phyloP scores from a whole-genome alignment of 2,329 filamentous ascomycete genomes.

The Aspergillus hortae region DNA sequence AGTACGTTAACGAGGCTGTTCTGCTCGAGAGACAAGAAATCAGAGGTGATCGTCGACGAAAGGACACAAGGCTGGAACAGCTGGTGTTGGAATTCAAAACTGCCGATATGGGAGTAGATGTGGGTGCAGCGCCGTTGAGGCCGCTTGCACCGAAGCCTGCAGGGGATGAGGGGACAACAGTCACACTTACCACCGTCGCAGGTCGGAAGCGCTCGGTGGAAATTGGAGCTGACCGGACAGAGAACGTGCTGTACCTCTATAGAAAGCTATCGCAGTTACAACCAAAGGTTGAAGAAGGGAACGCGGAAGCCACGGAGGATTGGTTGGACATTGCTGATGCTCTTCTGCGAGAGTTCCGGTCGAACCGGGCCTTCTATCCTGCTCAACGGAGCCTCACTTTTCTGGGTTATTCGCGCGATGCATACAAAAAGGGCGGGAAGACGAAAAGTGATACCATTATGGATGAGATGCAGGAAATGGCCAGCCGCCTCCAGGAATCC shows the following conservation, averaged over 20 bases:
- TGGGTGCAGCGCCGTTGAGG: constrained; percentile 12
- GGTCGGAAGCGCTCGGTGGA: constrained; percentile 21
- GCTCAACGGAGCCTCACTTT: constrained; percentile 50
- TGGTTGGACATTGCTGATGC: constrained; percentile 59
- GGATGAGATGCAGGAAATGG: constrained; percentile 43
- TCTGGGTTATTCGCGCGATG: constrained; percentile 45
- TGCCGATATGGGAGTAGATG: constrained; percentile 16
- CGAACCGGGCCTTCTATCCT: constrained; percentile 59
- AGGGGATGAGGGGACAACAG: constrained; percentile 3
- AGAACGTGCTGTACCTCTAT: constrained; percentile 45
- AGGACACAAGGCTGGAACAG: constrained; percentile 38
- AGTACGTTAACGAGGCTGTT: constrained; percentile 72
- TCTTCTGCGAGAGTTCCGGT: constrained; percentile 58
- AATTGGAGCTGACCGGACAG: constrained; percentile 35
- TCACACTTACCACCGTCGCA: constrained; percentile 11
- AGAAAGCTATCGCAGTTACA: constrained; percentile 47
- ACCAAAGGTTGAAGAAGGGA: constrained; percentile 47
- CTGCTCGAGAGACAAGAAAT: constrained; percentile 52
- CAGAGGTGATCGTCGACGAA: constrained; percentile 27
- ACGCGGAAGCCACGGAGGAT: constrained; percentile 49
- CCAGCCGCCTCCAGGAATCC: constrained; percentile 40
- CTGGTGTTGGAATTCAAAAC: constrained; percentile 37
- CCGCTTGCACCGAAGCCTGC: constrained; percentile 18
- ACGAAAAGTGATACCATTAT: constrained; percentile 35
- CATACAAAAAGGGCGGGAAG: constrained; percentile 35